Evolutionary conservation across 768 basidiomycete species (phyloP).

Genomic region (Candolleomyces eurysporus): DNA sequence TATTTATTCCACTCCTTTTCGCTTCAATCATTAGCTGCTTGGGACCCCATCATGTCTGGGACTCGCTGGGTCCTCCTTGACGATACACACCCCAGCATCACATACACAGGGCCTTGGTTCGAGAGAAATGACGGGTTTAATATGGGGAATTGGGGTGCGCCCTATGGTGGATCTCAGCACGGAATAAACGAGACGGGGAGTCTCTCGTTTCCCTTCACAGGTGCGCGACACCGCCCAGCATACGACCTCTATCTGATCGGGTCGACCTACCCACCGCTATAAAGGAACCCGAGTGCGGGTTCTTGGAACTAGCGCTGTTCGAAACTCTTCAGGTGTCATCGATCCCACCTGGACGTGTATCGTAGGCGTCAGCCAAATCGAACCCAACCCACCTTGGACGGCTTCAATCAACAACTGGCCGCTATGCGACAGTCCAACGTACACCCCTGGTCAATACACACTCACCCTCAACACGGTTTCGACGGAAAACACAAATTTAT

Average conservation of each 20-base stretch:
- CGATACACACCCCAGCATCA: conserved; percentile 29
- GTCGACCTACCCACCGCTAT: not conserved
- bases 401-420: conserved; percentile 14
- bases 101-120: conserved; percentile 31
- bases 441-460: conserved; percentile 14
- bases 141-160: conserved; percentile 23
- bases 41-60: not conserved
- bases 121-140: conserved; percentile 19
- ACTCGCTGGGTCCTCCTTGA: conserved; percentile 32
- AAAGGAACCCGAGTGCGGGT: not conserved
- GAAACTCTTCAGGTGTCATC: not conserved
- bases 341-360: not conserved
- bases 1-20: too few species aligned
- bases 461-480: conserved; percentile 16
- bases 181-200: conserved; percentile 1
- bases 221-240: not conserved
- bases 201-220: conserved; percentile 1
- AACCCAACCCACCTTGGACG: not conserved
- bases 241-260: not conserved
- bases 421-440: conserved; percentile 14
- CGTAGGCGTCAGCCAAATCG: not conserved
- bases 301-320: not conserved
- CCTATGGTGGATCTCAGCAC: conserved; percentile 5
- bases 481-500: conserved; percentile 10
- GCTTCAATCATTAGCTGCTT: too few species aligned